phyloP scores from a whole-genome alignment of 1,139 yeast genomes.

The Scheffersomyces parashehatae region DNA sequence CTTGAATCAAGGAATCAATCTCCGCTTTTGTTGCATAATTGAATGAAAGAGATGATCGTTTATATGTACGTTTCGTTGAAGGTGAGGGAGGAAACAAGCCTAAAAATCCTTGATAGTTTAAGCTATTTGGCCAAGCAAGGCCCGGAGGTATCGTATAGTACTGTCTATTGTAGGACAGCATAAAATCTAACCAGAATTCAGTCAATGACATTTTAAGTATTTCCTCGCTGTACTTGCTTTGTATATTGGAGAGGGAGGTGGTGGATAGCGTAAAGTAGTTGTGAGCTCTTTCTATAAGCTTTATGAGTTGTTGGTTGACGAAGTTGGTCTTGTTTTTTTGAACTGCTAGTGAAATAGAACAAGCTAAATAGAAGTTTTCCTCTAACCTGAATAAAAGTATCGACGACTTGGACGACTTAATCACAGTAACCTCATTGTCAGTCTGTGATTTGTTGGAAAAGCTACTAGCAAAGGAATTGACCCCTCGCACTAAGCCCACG shows the following conservation, averaged over 20 bases:
- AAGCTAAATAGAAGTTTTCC: conserved; percentile 26
- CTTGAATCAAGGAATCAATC: conserved; percentile 17
- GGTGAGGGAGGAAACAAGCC: conserved; percentile 25
- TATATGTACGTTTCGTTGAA: conserved; percentile 15
- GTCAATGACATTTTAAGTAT: conserved; percentile 18
- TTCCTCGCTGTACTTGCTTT: conserved; percentile 16
- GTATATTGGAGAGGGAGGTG: conserved; percentile 22
- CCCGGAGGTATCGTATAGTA: conserved; percentile 23
- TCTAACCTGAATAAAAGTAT: conserved; percentile 30
- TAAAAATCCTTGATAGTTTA: conserved; percentile 39
- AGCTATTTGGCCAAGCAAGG: conserved; percentile 34
- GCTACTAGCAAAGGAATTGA: conserved; percentile 27
- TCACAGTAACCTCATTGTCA: conserved; percentile 16
- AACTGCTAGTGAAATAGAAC: conserved; percentile 22
- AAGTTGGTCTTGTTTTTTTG: conserved; percentile 20
- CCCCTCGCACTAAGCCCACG: conserved; percentile 41
- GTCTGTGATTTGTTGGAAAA: conserved; percentile 12
- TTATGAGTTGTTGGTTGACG: conserved; percentile 28
- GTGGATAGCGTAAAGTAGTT: conserved; percentile 28
- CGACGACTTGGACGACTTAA: conserved; percentile 29
- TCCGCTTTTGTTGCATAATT: conserved; percentile 16
- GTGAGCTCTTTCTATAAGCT: conserved; percentile 24
- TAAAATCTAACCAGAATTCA: conserved; percentile 34
- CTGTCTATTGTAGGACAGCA: conserved; percentile 27
- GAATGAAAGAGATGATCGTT: conserved; percentile 32